A percentile compares a stretch with the other conserved stretches of the same genome.
Evolutionary conservation across 306 rosid species (phyloP).

Genomic region (Senna tora): DNA sequence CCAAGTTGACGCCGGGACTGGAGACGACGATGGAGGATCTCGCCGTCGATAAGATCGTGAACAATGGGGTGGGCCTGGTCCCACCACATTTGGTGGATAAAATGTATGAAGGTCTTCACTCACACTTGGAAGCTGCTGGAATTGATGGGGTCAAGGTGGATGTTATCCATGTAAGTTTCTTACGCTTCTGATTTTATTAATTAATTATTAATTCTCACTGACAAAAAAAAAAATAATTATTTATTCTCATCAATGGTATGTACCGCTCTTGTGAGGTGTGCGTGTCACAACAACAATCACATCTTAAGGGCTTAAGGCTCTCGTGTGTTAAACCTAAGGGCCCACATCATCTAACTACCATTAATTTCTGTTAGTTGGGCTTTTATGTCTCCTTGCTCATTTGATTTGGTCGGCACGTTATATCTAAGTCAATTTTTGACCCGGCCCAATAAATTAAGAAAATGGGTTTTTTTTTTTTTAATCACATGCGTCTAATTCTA

Average conservation of each 20-base stretch:
- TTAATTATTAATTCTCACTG: neutral
- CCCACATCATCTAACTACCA: too few species aligned
- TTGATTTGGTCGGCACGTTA: constrained; percentile 52
- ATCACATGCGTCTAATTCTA: too few species aligned
- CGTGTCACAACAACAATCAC: too few species aligned
- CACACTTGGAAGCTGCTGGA: constrained; percentile 66
- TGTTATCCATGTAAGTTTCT: constrained; percentile 81
- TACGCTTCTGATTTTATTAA: neutral
- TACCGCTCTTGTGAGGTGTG: neutral
- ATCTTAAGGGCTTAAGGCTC: too few species aligned
- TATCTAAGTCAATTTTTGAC: neutral
- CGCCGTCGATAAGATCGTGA: constrained; percentile 85
- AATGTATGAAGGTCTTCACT: constrained; percentile 85
- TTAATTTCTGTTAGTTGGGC: constrained; percentile 1
- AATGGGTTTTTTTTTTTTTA: too few species aligned
- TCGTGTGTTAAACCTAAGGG: too few species aligned
- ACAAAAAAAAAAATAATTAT: too few species aligned
- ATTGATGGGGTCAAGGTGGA: constrained; percentile 95
- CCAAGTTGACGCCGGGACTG: constrained; percentile 60
- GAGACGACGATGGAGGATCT: constrained; percentile 81
- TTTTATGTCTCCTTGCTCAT: neutral
- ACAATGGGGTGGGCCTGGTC: constrained; percentile 70
- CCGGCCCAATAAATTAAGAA: too few species aligned
- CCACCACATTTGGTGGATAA: constrained; percentile 66
- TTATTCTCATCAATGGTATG: neutral